A percentile compares a stretch with the other conserved stretches of the same genome.
phyloP scores from a whole-genome alignment of 208 protist species.

The Naegleria gruberi region DNA sequence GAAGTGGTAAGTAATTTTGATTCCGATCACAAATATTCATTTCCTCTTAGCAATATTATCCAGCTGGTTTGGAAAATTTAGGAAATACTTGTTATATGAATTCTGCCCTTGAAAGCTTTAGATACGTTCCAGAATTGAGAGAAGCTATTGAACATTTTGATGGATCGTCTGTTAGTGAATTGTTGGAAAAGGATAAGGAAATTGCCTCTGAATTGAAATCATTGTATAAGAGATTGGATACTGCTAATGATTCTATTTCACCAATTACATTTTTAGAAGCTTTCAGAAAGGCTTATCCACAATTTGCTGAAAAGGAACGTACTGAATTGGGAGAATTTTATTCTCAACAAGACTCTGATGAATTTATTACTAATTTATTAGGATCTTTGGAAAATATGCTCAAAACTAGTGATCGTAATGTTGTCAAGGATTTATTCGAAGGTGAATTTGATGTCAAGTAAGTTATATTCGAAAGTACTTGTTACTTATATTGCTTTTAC shows the following conservation, averaged over 20 bases:
- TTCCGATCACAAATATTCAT: background rate
- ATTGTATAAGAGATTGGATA: background rate
- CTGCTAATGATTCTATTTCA: background rate
- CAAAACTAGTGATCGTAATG: background rate
- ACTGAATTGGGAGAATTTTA: slow-evolving; percentile 37
- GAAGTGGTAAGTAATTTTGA: background rate
- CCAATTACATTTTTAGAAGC: slow-evolving; percentile 10
- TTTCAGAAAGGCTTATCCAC: slow-evolving; percentile 13
- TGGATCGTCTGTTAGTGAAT: background rate
- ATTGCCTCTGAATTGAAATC: background rate
- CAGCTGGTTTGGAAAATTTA: slow-evolving; percentile 14
- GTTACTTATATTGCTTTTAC: background rate
- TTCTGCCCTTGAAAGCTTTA: slow-evolving; percentile 26
- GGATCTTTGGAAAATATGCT: background rate
- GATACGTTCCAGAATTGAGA: slow-evolving; percentile 12
- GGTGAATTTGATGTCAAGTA: slow-evolving; percentile 18
- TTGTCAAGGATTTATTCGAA: slow-evolving; percentile 9
- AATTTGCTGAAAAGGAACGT: slow-evolving; percentile 9
- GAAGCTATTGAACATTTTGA: background rate
- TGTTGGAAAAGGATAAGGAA: background rate
- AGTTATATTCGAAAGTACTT: background rate
- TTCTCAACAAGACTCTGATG: slow-evolving; percentile 41
- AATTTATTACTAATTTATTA: slow-evolving; percentile 5
- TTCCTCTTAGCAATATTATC: background rate
- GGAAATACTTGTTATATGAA: slow-evolving; percentile 43